Percentiles rank a stretch among this genome's conserved stretches.
Evolutionary conservation across 2,329 filamentous ascomycete genomes (phyloP).

Genomic region (Aspergillus pseudoterreus): DNA sequence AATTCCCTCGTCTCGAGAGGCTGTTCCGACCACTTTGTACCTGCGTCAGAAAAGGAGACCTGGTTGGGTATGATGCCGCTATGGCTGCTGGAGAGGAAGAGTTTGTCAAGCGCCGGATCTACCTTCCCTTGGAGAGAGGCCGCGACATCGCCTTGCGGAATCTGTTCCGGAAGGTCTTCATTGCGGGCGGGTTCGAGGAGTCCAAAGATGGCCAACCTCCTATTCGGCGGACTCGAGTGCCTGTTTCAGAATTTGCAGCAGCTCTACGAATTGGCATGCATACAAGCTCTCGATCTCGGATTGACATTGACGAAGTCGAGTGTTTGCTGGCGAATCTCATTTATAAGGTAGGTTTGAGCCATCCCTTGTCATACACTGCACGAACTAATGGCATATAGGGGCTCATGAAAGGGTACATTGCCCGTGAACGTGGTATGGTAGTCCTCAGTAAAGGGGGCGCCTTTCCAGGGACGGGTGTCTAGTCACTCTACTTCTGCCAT

Average conservation of each 20-base stretch:
- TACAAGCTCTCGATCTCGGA: constrained; percentile 48
- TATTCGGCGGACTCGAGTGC: constrained; percentile 68
- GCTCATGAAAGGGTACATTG: constrained; percentile 97
- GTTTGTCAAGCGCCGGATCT: constrained; percentile 89
- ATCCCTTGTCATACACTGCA: not conserved
- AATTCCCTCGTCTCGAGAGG: constrained; percentile 70
- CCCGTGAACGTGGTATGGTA: constrained; percentile 81
- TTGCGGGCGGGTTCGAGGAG: constrained; percentile 78
- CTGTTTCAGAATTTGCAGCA: constrained; percentile 77
- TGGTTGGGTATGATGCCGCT: constrained; percentile 78
- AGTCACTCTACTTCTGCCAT: constrained; percentile 3
- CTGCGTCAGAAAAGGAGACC: constrained; percentile 78
- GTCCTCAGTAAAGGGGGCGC: constrained; percentile 90
- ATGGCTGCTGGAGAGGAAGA: constrained; percentile 81
- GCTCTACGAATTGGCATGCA: constrained; percentile 71
- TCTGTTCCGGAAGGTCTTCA: constrained; percentile 83
- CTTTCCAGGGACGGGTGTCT: constrained; percentile 83
- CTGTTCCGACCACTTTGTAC: constrained; percentile 74
- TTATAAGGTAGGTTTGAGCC: constrained; percentile 72
- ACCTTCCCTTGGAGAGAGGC: constrained; percentile 86
- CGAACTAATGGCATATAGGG: constrained; percentile 53
- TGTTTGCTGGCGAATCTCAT: constrained; percentile 95
- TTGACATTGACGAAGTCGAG: constrained; percentile 91
- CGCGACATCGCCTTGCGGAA: constrained; percentile 91
- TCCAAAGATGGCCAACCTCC: constrained; percentile 64